Conservation (phyloP, 345 rosid genomes). For the Melaleuca alternifolia region DNA sequence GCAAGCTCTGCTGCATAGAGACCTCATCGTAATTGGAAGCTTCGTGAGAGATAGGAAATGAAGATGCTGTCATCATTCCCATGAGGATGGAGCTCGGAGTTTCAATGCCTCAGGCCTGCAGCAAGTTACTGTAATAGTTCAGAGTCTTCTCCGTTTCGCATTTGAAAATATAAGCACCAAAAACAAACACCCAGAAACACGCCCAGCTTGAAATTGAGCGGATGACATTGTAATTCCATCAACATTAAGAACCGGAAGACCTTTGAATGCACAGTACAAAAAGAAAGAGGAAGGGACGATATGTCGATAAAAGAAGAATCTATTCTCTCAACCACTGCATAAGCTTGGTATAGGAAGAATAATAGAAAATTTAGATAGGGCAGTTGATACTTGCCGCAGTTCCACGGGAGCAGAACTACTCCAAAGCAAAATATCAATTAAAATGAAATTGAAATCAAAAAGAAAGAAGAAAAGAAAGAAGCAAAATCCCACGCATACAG, state of each 20-base stretch:
- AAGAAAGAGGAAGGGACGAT: slow-evolving; percentile 1
- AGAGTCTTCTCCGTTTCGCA: background rate
- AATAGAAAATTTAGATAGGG: background rate
- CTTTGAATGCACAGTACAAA: background rate
- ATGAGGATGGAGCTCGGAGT: background rate
- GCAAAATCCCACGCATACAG: background rate
- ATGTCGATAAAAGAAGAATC: background rate
- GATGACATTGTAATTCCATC: background rate
- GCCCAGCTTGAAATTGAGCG: background rate
- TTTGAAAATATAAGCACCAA: background rate
- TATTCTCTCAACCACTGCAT: background rate
- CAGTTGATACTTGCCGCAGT: background rate
- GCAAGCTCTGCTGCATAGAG: slow-evolving; percentile 78
- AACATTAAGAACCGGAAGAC: background rate
- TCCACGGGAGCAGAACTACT: slow-evolving; percentile 7
- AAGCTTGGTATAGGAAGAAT: background rate
- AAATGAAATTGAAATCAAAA: background rate
- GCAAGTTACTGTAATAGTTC: background rate
- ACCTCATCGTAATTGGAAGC: slow-evolving; percentile 68
- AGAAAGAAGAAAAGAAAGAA: background rate
- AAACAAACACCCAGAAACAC: background rate
- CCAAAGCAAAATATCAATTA: background rate
- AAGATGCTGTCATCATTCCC: slow-evolving; percentile 51
- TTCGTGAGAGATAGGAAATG: slow-evolving; percentile 37
- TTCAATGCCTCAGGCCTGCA: background rate